These are phyloP conservation scores for Ochetophila trinervis DNA, from an alignment of 306 rosid species.

Conservation along the genomic window DNA sequence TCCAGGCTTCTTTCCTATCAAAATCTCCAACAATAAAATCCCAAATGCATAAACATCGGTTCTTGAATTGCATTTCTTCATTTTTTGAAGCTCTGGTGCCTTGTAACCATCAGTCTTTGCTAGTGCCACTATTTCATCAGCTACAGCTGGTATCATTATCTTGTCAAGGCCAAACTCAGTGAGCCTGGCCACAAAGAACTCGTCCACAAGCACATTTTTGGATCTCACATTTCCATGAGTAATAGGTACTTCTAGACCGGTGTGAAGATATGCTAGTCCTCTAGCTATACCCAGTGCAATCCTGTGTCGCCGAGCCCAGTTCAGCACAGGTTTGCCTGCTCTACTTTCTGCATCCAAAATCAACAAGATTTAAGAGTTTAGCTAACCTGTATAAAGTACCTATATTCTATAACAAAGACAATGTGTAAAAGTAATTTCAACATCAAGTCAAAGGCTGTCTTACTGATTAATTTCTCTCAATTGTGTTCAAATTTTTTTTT, in stretches of 20 bases:
- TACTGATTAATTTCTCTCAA: too few relatives aligned
- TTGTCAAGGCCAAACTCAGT: constrained; percentile 82
- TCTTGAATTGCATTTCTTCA: constrained; percentile 91
- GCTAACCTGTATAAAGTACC: constrained; percentile 2
- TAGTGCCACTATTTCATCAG: constrained; percentile 80
- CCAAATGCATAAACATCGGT: constrained; percentile 93
- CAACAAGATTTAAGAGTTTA: constrained; percentile 12
- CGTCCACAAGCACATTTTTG: constrained; percentile 84
- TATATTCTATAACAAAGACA: too few relatives aligned
- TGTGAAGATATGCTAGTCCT: constrained; percentile 88
- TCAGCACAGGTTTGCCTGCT: constrained; percentile 84
- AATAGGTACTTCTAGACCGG: constrained; percentile 76
- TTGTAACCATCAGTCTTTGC: constrained; percentile 84
- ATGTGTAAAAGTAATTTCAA: too few relatives aligned
- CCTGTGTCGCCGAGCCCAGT: constrained; percentile 95
- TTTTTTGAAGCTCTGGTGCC: constrained; percentile 89
- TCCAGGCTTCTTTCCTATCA: constrained; percentile 91
- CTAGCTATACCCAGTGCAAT: constrained; percentile 84
- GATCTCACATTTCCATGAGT: constrained; percentile 89
- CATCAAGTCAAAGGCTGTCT: too few relatives aligned
- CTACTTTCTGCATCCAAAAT: constrained; percentile 54
- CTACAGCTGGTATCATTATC: constrained; percentile 74
- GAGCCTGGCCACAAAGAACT: constrained; percentile 74
- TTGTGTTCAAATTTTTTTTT: too few relatives aligned
- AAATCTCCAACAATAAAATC: constrained; percentile 68